A percentile compares a stretch with the other conserved stretches of the same genome.
Conservation (phyloP, 306 rosid genomes). For the Prinsepia uniflora region DNA sequence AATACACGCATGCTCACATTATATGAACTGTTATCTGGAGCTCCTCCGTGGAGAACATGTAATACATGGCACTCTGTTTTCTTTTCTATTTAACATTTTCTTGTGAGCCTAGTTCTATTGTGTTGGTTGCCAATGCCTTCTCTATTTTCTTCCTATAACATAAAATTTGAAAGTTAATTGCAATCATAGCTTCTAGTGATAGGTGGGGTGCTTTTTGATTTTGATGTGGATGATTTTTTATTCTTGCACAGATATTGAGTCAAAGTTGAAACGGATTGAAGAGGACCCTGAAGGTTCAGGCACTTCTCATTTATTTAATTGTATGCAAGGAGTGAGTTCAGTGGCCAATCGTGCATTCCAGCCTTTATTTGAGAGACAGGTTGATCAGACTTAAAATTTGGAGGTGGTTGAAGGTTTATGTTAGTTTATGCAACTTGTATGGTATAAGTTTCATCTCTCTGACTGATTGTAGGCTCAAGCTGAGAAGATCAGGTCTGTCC, state of each 20-base stretch:
- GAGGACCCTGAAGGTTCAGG: constrained; percentile 99
- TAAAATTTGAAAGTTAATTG: not conserved
- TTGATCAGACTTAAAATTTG: constrained; percentile 36
- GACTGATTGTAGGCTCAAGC: constrained; percentile 78
- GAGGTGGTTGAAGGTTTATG: constrained; percentile 19
- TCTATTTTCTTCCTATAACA: not conserved
- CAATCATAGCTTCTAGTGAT: not conserved
- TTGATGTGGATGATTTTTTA: constrained; percentile 24
- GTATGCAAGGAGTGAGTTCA: constrained; percentile 76
- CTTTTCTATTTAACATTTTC: not conserved
- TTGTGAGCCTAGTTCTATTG: not conserved
- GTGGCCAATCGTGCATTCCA: constrained; percentile 94
- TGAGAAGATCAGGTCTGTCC: constrained; percentile 95
- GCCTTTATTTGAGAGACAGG: constrained; percentile 97
- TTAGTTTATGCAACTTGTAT: constrained; percentile 29
- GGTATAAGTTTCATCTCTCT: constrained; percentile 23
- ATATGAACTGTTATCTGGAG: not conserved
- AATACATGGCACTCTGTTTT: not conserved
- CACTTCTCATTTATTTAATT: constrained; percentile 75
- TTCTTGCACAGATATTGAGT: constrained; percentile 72
- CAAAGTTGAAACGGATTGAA: constrained; percentile 86
- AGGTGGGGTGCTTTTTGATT: constrained; percentile 14
- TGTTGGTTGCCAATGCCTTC: not conserved
- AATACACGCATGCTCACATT: not conserved
- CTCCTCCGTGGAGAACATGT: not conserved